Evolutionary conservation across 2,329 filamentous ascomycete species (phyloP), one percentile per base, ranked within the genome.

Genomic region (Diaporthe sp.): DNA sequence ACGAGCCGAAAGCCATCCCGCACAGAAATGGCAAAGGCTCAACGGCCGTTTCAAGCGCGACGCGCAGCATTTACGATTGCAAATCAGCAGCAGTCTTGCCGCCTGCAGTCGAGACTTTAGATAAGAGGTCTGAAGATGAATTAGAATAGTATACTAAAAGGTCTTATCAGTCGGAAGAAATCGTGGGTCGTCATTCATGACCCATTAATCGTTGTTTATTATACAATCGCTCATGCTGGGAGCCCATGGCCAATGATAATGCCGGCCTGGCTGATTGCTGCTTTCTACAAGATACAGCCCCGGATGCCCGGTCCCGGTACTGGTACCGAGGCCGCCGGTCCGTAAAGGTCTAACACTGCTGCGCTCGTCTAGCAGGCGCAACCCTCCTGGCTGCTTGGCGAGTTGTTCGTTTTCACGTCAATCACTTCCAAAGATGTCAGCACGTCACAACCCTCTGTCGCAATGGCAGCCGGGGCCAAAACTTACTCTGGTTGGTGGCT

Each of bases 391-490:
- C 89, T 89, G 78, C 91, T 86, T 76, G 92, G 90, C 79, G 91
- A 89, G 73, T 91, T 91, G 85, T 92, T 95, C 82, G 95, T 96
- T 86, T 96, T 97, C 79, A 98, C 95, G 86, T 98, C 95, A 82
- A 98, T 98, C 94, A 97, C 95, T 97, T 80, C 28, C 28, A 75
- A 74, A 3, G 53, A 34, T 53, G 75, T 85, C 79, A 84, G 82
- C 74, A 79, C 31, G 42, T 42, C 34, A 55, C 22, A 69, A 22
- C 2, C 10, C 42, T 25, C 22, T 57, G 39, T 19, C 51, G 13
- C 15, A 73, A 37, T 68, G n/a, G 39, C 57, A 55, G 51, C 25
- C 22, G 19, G 25, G 28, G 71, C 37, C 25, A 67, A 49, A 28
- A 91, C 93, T 81, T 88, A 97, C 94, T 98, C 87, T 96, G 95